Conservation (phyloP, 176 grass and related monocot genomes). For the Oryza officinalis region DNA sequence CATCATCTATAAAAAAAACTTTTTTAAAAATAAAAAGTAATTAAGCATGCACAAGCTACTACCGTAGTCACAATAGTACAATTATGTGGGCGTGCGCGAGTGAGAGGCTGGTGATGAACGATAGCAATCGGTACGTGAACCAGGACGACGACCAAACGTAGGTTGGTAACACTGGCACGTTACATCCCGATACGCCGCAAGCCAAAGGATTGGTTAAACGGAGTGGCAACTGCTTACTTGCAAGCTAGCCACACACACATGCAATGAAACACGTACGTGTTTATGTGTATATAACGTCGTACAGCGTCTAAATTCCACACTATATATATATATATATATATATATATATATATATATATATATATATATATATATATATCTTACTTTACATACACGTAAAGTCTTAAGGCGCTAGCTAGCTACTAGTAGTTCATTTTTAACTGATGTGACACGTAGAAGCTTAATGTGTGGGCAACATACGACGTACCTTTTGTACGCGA, state of each 20-base stretch:
- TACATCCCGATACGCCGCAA: constrained; percentile 14
- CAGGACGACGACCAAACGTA: neutral
- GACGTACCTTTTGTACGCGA: no score
- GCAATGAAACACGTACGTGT: neutral
- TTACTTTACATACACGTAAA: no score
- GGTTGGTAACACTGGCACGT: constrained; percentile 1
- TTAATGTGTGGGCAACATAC: no score
- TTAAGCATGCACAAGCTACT: neutral
- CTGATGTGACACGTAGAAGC: no score
- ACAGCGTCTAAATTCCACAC: no score
- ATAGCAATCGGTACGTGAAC: neutral
- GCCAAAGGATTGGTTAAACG: neutral
- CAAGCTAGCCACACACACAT: neutral
- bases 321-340: no score
- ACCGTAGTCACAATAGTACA: neutral
- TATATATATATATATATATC: no score
- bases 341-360: no score
- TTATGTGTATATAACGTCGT: neutral
- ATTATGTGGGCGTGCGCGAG: neutral
- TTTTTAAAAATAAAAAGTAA: no score
- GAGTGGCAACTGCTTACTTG: neutral
- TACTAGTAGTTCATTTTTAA: no score
- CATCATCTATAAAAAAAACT: no score
- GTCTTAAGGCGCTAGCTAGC: no score
- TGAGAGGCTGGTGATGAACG: neutral